Evolutionary conservation across 2,329 filamentous ascomycete species (phyloP).

Genomic region (Gnomoniopsis smithogilvyi): DNA sequence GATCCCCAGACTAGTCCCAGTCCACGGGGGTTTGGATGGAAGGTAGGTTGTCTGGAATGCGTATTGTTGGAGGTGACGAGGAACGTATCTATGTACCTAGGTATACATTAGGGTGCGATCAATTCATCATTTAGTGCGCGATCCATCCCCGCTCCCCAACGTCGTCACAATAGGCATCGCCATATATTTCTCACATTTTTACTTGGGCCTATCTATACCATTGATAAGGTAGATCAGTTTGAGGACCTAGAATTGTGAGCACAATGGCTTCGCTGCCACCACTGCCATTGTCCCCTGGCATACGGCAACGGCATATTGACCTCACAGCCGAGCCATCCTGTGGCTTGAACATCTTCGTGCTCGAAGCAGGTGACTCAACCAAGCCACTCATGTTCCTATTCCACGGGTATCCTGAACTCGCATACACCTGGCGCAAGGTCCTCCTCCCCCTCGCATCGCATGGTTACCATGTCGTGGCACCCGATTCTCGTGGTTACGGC

Average conservation of each 20-base stretch:
- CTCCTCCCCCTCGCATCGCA: constrained; percentile 54
- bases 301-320: constrained; percentile 54
- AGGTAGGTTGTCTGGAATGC: too few relatives aligned
- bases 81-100: too few relatives aligned
- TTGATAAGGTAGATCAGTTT: too few relatives aligned
- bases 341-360: constrained; percentile 59
- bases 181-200: too few relatives aligned
- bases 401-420: constrained; percentile 67
- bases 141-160: too few relatives aligned
- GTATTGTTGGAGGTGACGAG: too few relatives aligned
- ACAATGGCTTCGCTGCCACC: constrained; percentile 7
- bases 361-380: constrained; percentile 46
- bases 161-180: too few relatives aligned
- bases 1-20: too few relatives aligned
- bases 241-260: not conserved
- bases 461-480: constrained; percentile 64
- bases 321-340: constrained; percentile 37
- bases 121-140: too few relatives aligned
- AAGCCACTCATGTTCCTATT: constrained; percentile 58
- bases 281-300: constrained; percentile 43
- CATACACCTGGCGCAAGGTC: constrained; percentile 66
- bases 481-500: constrained; percentile 67
- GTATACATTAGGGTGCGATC: too few relatives aligned
- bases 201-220: too few relatives aligned
- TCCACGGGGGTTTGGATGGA: too few relatives aligned